Evolutionary conservation across 129 eudicot genomes (phyloP), one percentile per base, ranked within the genome.

Genomic region (Flaveria sonorensis): DNA sequence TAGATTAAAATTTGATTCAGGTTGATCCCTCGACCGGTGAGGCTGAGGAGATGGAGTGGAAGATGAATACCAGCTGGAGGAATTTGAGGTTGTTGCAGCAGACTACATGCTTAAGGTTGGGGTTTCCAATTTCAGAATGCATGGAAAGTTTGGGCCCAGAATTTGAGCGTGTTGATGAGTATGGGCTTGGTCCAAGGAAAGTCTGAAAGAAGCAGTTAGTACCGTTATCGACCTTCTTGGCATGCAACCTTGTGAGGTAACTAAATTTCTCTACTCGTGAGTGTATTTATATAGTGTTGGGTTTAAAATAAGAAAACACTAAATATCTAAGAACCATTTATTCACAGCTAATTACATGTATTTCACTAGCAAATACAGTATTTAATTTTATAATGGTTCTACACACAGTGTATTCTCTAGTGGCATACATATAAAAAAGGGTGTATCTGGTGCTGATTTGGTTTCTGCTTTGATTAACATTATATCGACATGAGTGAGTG

Each of bases 11-110:
- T 9, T 40, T 73, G 10, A 26, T 61, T 21, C 79, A 93, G 98
- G 97, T 93, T 83, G 98, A 93, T 83, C 89, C 98, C 15, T 83
- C 98, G 3, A 91, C 92, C n/a, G 98, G 98, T 36, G 98, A 93
- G 78, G 92, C 96, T 45, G 98, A 93, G 61, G 98, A 32, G 97
- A 87, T 72, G 98, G 98, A 20, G 97, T 91, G 67, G 98, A 93
- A 73, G 98, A 93, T 20, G 97, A 93, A 67, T 93, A 93, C 81
- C 97, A 89, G 78, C 85, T 93, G 61, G 98, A 93, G 78, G 98
- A 91, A 76, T 85, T 86, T 39, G 98, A 93, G 84, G 88, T 93
- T 48, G 96, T 87, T 51, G 92, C 97, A 59, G 96, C 98, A 6
- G 98, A 93, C 83, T 93, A 93, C 80, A 86, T 91, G 79, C 86